phyloP scores from a whole-genome alignment of 208 protist species.

The Blastocrithidia nonstop region DNA sequence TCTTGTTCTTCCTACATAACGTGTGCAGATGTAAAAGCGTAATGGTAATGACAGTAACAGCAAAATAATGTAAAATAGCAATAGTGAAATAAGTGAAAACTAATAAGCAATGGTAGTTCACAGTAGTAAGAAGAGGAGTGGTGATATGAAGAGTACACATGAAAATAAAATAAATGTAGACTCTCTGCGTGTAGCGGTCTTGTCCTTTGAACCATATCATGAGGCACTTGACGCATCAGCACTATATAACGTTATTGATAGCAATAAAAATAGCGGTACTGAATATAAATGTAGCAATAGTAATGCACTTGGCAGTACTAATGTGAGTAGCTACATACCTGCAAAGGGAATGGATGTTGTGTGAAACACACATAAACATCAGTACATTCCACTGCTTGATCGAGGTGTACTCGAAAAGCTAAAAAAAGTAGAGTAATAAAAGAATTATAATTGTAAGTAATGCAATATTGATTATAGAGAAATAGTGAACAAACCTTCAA shows the following conservation, averaged over 20 bases:
- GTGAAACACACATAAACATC: constrained; percentile 68
- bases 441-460: not conserved
- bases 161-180: not conserved
- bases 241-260: constrained; percentile 15
- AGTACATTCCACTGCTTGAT: constrained; percentile 45
- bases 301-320: not conserved
- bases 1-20: constrained; percentile 6
- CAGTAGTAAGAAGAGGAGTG: no score
- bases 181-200: constrained; percentile 17
- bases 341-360: constrained; percentile 12
- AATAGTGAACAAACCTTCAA: no score
- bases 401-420: constrained; percentile 38
- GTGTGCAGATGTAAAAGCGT: no score
- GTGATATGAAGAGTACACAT: not conserved
- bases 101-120: no score
- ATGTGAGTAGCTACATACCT: not conserved
- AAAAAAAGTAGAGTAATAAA: not conserved
- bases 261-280: constrained; percentile 1
- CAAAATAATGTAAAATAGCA: no score
- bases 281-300: not conserved
- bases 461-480: not conserved
- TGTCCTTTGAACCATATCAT: constrained; percentile 39
- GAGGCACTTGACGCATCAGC: constrained; percentile 42
- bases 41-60: no score
- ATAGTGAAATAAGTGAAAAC: no score